phyloP scores from a whole-genome alignment of 208 protist genomes.

The Perkinsela sp. region DNA sequence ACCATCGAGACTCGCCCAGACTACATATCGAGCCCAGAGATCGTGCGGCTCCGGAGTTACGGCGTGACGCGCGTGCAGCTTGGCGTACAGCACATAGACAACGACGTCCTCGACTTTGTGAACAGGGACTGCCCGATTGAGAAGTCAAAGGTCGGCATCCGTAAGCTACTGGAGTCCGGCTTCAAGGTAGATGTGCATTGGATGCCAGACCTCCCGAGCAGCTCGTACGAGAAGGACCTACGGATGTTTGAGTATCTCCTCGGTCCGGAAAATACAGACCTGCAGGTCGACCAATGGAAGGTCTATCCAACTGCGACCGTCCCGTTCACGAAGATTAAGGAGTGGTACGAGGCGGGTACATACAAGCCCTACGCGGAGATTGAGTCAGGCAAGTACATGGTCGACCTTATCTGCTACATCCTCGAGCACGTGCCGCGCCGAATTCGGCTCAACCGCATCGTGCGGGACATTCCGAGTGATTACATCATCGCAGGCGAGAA shows the following conservation, averaged over 20 bases:
- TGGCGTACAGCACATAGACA: slow-evolving; percentile 90
- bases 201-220: slow-evolving; percentile 94
- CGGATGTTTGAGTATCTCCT: slow-evolving; percentile 80
- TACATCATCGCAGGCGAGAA: slow-evolving; percentile 87
- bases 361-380: slow-evolving; percentile 67
- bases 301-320: slow-evolving; percentile 96
- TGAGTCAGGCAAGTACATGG: slow-evolving; percentile 14
- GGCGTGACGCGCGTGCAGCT: slow-evolving; percentile 92
- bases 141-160: slow-evolving; percentile 69
- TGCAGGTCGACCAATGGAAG: slow-evolving; percentile 91
- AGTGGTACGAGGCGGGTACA: slow-evolving; percentile 79
- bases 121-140: slow-evolving; percentile 78
- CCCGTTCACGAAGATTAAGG: slow-evolving; percentile 82
- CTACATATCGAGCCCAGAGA: slow-evolving; percentile 68
- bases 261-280: slow-evolving; percentile 43
- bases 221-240: slow-evolving; percentile 69
- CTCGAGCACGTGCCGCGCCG: slow-evolving; percentile 84
- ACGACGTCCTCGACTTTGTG: slow-evolving; percentile 68
- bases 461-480: slow-evolving; percentile 90
- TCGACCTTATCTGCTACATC: slow-evolving; percentile 77
- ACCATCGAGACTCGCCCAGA: slow-evolving; percentile 97
- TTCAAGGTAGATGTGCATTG: slow-evolving; percentile 96
- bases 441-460: slow-evolving; percentile 88
- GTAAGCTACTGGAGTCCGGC: slow-evolving; percentile 79
- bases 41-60: slow-evolving; percentile 58